Percentiles rank a stretch among this genome's conserved stretches.
These are phyloP conservation scores for Russula vinacea DNA, from an alignment of 768 basidiomycete species.

Conservation along the genomic window DNA sequence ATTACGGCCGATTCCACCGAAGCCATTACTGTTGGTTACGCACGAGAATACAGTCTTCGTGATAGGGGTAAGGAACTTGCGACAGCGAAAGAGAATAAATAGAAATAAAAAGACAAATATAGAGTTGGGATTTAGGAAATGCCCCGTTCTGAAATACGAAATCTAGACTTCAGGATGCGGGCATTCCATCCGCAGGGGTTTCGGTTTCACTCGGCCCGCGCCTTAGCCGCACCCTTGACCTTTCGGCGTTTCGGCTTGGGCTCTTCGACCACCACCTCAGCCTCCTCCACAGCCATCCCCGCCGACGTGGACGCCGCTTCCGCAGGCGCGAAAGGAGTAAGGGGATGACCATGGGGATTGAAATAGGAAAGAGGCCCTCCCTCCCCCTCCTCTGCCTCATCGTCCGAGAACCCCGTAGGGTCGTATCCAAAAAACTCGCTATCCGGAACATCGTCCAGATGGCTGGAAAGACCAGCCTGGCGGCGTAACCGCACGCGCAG, in stretches of 20 bases:
- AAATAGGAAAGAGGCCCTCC: too few relatives aligned
- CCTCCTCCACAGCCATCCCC: too few relatives aligned
- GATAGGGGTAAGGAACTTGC: not conserved
- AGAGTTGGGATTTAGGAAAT: not conserved
- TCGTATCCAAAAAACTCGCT: too few relatives aligned
- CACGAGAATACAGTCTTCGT: slow-evolving; percentile 7
- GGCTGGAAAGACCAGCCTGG: slow-evolving; percentile 12
- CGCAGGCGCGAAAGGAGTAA: too few relatives aligned
- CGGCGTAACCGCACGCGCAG: slow-evolving; percentile 31
- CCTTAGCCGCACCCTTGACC: slow-evolving; percentile 1
- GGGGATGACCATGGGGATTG: too few relatives aligned
- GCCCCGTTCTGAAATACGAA: not conserved
- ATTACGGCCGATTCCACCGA: not conserved
- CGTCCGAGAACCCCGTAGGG: too few relatives aligned
- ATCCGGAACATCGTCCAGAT: slow-evolving; percentile 31
- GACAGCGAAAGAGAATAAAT: not conserved
- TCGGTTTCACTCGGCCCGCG: slow-evolving; percentile 12
- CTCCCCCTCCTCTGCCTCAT: too few relatives aligned
- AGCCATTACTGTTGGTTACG: not conserved
- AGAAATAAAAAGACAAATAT: not conserved
- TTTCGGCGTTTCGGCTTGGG: slow-evolving; percentile 9
- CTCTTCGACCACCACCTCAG: too few relatives aligned
- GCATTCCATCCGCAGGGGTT: slow-evolving; percentile 5
- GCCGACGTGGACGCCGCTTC: too few relatives aligned
- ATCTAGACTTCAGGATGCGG: slow-evolving; percentile 17